Evolutionary conservation across 2,329 filamentous ascomycete genomes (phyloP), one percentile per base, ranked within the genome.

Genomic region (Coniella lustricola): DNA sequence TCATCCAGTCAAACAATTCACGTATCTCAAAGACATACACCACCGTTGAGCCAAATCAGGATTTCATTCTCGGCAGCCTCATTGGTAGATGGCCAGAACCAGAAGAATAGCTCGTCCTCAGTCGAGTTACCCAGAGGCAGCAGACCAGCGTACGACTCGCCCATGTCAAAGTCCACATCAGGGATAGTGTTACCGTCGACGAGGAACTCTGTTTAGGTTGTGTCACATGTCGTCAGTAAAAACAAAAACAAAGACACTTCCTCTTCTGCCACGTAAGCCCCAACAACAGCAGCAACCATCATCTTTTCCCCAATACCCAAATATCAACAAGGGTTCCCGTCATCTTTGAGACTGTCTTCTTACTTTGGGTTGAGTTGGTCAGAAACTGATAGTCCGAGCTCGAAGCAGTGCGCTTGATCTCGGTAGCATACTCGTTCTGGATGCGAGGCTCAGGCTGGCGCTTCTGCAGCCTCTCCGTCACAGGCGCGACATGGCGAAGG

Each of bases 121-220:
- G 67, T 61, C 29, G 69, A 63, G 2, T 71, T 73, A 39, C 36
- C 44, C 36, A 82, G 78, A 2, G 80, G 79, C 20, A 83, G 60
- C 33, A 79, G 60, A 14, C 79, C 79, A 18, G 79, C 76, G 56
- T 82, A 83, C 0, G 75, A 80, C 62, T 83, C 79, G 45, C 75
- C 74, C 34, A 85, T 68, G 51, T 87, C 82, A 50, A 85, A 87
- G 12, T 72, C 58, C 1, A 88, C 78, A 12, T 85, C 79, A 0
- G 84, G 84, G 36, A 87, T 73, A 0, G 64, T 68, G 2, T 69
- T 72, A 12, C 83, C 78, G 56, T 87, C 77, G 34, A 85, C 77
- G 29, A 71, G 74, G 53, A 81, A 85, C 51, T 73, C 79, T 81
- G 50, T 8, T 3, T 7, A 10, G 5, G 25, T n/a, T 5, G 14